Evolutionary conservation across 2,329 filamentous ascomycete genomes (phyloP).

Genomic region (Fusarium continuum): DNA sequence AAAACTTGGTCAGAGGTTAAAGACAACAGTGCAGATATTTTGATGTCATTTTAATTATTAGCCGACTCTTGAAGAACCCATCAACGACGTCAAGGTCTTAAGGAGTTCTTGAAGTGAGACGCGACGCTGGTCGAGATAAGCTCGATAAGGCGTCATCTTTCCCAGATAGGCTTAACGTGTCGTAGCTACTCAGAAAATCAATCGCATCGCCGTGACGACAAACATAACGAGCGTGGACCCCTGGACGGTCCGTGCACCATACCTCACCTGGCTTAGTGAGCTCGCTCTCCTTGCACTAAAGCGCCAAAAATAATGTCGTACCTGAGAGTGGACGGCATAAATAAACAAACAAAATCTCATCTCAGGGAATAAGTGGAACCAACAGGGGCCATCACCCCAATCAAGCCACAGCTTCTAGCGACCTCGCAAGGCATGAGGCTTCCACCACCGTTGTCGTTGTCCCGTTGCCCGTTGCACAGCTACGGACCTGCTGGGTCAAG

Average conservation of each 20-base stretch:
- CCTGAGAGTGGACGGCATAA: conserved; percentile 42
- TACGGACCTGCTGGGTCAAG: conserved; percentile 27
- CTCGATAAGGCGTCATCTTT: conserved; percentile 4
- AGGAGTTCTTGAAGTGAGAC: conserved; percentile 35
- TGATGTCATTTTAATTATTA: neutral
- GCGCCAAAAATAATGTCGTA: conserved; percentile 39
- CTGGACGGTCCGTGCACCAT: conserved; percentile 37
- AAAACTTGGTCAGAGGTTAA: neutral
- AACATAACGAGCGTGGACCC: conserved; percentile 22
- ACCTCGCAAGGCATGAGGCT: conserved; percentile 25
- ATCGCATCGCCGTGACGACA: conserved; percentile 51
- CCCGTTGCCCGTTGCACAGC: conserved; percentile 45
- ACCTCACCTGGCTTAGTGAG: conserved; percentile 31
- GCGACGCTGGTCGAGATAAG: conserved; percentile 21
- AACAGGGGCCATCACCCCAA: conserved; percentile 11
- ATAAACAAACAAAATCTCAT: conserved; percentile 50
- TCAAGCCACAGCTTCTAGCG: conserved; percentile 33
- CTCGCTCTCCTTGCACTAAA: conserved; percentile 35
- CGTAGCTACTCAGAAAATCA: conserved; percentile 23
- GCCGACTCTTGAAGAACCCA: neutral
- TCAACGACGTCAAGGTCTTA: conserved; percentile 18
- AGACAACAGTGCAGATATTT: neutral
- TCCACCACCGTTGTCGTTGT: conserved; percentile 34
- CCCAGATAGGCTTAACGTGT: neutral
- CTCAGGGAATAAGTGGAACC: conserved; percentile 33